Evolutionary conservation across 495 filamentous ascomycete genomes (phyloP), one percentile per base, ranked within the genome.

Genomic region (Aspergillus taichungensis): DNA sequence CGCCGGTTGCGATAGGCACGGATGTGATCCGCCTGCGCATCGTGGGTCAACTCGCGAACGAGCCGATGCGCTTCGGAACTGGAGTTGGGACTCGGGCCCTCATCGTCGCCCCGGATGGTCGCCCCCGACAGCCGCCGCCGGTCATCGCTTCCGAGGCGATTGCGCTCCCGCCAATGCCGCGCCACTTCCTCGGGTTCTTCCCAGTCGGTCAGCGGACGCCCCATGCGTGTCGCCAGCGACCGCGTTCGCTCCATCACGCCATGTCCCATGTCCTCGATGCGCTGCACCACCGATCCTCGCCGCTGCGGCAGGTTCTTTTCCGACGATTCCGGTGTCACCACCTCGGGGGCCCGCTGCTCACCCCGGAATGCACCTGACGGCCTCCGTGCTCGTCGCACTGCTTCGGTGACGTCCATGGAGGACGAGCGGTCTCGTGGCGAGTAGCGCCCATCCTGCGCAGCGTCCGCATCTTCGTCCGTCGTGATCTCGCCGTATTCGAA

Each of bases 51-150:
- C 13, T 53, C 50, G 6, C 56, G 56, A 6, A 59, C 53, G 6
- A 59, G 30, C 10, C 56, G 50, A 42, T 59, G 53, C 1, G 56
- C 56, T 13, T 59, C 56, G 3, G 50, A 46, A 27, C 41, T 49
- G 27, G 37, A 34, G 5, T 27, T 30, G 14, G 28, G n/a, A 42
- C 38, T 1, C 4, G 24, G 13, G 5, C 39, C 27, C 28, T 12
- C 2, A 18, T 10, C 9, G 39, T 29, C 10, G 27, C 28, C 39
- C 13, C 39, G 8, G 28, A 27, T 7, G 12, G 38, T 9, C 24
- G 18, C 24, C 10, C 30, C 24, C 30, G 24, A 41, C 27, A 27
- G 36, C 14, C 18, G 18, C 24, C 13, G 12, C 27, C 33, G 29
- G 42, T 40, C 24, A 38, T 30, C 13, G 34, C 39, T 30, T 5